Evolutionary conservation across 495 filamentous ascomycete genomes (phyloP).

Genomic region (Arthonia radiata): DNA sequence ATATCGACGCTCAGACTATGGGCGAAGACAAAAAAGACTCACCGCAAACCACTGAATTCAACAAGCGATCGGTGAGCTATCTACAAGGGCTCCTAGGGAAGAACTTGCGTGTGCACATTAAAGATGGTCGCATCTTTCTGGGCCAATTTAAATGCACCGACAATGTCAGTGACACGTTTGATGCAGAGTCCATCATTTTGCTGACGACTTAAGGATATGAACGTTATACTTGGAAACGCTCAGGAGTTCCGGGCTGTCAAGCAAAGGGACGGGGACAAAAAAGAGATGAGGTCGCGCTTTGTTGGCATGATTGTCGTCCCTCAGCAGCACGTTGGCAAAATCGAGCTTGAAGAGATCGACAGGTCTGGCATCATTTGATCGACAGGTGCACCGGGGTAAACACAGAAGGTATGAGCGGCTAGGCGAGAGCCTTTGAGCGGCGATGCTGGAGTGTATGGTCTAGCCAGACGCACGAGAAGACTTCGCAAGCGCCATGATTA

Average conservation of each 20-base stretch:
- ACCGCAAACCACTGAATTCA: no score
- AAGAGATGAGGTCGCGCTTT: constrained; percentile 60
- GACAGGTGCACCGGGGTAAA: no score
- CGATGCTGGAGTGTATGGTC: no score
- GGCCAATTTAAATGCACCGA: constrained; percentile 89
- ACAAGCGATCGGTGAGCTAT: no score
- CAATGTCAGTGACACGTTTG: constrained; percentile 28
- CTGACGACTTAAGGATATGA: constrained; percentile 44
- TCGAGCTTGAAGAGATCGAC: constrained; percentile 79
- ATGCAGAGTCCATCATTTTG: not conserved
- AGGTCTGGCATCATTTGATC: no score
- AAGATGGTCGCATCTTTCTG: constrained; percentile 68
- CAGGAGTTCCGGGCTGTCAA: constrained; percentile 84
- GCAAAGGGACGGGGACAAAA: no score
- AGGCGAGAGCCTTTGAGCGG: no score
- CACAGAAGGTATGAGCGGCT: no score
- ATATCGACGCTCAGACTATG: no score
- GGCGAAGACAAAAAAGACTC: no score
- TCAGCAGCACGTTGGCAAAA: constrained; percentile 58
- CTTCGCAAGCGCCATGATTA: no score
- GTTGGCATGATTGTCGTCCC: constrained; percentile 82
- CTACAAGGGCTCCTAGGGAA: constrained; percentile 38
- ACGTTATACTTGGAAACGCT: constrained; percentile 63
- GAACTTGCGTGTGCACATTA: constrained; percentile 54
- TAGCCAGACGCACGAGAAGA: no score